These are phyloP conservation scores for Rhodomyrtus psidioides DNA, from an alignment of 441 rosid genomes.

Conservation along the genomic window DNA sequence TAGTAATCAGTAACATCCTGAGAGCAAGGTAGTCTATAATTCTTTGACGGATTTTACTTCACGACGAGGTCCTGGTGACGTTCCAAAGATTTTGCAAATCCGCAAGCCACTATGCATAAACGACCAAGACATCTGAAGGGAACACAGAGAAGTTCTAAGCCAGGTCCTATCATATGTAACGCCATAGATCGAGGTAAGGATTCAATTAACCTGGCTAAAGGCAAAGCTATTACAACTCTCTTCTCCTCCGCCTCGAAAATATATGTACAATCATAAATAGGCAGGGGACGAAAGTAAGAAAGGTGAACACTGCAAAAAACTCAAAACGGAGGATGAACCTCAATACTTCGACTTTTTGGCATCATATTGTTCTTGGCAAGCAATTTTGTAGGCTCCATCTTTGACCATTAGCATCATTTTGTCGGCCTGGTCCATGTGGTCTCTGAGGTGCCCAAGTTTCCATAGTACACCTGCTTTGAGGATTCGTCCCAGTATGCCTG, in stretches of 20 bases:
- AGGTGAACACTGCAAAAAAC: neutral
- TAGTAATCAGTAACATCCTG: neutral
- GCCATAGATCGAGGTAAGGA: neutral
- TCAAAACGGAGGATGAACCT: neutral
- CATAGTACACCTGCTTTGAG: slow-evolving; percentile 52
- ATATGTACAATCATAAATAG: neutral
- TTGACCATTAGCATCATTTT: slow-evolving; percentile 7
- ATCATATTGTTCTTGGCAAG: neutral
- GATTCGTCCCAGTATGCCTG: slow-evolving; percentile 62
- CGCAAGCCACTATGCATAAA: neutral
- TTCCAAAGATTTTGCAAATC: neutral
- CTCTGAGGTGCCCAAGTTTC: slow-evolving; percentile 43
- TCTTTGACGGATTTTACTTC: neutral
- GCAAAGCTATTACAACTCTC: neutral
- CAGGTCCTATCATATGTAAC: neutral
- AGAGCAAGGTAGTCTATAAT: neutral
- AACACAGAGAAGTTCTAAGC: neutral
- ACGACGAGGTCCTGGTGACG: neutral
- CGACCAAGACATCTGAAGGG: neutral
- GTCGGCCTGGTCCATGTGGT: slow-evolving; percentile 56
- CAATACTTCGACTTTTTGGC: neutral
- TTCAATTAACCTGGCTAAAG: neutral
- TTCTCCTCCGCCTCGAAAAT: neutral
- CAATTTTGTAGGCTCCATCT: neutral
- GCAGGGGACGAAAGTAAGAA: neutral